Base-by-base conservation (phyloP, 78 protist genomes). In the Polysphondylium violaceum region DNA sequence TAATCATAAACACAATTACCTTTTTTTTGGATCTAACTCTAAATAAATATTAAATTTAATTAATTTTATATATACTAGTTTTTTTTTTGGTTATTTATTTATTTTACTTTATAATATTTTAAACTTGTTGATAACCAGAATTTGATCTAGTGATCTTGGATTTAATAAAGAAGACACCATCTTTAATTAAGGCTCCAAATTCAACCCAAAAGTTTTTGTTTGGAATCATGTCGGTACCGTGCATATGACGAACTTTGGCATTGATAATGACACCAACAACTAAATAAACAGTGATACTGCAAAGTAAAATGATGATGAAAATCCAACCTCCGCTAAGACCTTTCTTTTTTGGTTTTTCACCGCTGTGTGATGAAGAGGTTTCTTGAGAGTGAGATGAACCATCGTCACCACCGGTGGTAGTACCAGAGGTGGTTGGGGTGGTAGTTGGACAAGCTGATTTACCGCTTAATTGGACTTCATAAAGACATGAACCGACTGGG, bases 271-370 rank as follows among this genome's bases (percentile, higher is more conserved):
- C 21, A 67, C 89, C 89, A 68, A 59, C 89, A 36, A 55, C 36
- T 38, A 67, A 38, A 21, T 79, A 79, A 21, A 79, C 67, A 23
- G 65, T 8, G 23, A 25, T 16, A 0, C 51, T 29, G 8, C 27
- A 51, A 1, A 79, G 3, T 59, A 79, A 79, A 19, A 79, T 67
- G 55, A 79, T 79, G 55, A 79, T 51, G 56, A 79, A 79, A 41
- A 79, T 47, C 89, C 89, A 79, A 53, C 89, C 89, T 53, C 89
- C 89, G 40, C 89, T 68, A 38, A 79, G 44, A 36, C 68, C 72
- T 27, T 61, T 61, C 44, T 79, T 79, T 33, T 3, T 31, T 51
- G 35, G 25, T 17, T 16, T 4, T 31, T 76, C 44, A 11, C 16
- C 38, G 3, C 38, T 7, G 16, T 14, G 16, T 51, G 58, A 51